These are phyloP conservation scores for Paramecium pentaurelia DNA, from an alignment of 73 alveolate genomes.

Conservation along the genomic window DNA sequence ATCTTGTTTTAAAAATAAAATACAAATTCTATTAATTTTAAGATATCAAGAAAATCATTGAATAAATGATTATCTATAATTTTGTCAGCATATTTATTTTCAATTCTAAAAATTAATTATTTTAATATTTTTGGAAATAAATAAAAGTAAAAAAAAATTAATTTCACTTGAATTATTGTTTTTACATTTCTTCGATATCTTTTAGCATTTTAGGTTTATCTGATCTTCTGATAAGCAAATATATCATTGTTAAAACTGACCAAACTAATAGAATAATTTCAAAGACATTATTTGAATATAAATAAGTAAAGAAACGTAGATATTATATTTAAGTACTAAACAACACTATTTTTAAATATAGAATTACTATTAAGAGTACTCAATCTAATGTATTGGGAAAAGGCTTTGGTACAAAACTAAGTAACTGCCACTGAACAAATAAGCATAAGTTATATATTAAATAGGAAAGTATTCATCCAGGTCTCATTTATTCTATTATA, in stretches of 20 bases:
- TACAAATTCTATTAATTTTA: too few relatives aligned
- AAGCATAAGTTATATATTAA: slow-evolving; percentile 72
- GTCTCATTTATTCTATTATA: slow-evolving; percentile 72
- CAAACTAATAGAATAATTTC: slow-evolving; percentile 66
- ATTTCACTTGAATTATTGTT: slow-evolving; percentile 38
- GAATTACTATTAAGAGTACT: slow-evolving; percentile 65
- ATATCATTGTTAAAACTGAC: slow-evolving; percentile 66
- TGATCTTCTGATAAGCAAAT: slow-evolving; percentile 52
- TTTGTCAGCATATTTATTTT: too few relatives aligned
- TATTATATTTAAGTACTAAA: slow-evolving; percentile 71
- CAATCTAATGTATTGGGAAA: slow-evolving; percentile 67
- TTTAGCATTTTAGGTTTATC: slow-evolving; percentile 54
- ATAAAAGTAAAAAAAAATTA: not conserved
- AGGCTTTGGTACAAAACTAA: slow-evolving; percentile 70
- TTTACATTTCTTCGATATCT: slow-evolving; percentile 52
- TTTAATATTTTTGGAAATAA: slow-evolving; percentile 56
- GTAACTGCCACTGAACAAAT: slow-evolving; percentile 76
- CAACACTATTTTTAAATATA: slow-evolving; percentile 30
- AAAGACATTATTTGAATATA: slow-evolving; percentile 73
- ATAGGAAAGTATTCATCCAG: slow-evolving; percentile 81
- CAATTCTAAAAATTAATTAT: not conserved
- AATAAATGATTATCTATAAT: too few relatives aligned
- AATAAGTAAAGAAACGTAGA: slow-evolving; percentile 74
- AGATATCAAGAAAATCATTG: too few relatives aligned
- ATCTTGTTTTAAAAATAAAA: too few relatives aligned